phyloP scores from a whole-genome alignment of 2,329 filamentous ascomycete species.

The Xylaria sp. region DNA sequence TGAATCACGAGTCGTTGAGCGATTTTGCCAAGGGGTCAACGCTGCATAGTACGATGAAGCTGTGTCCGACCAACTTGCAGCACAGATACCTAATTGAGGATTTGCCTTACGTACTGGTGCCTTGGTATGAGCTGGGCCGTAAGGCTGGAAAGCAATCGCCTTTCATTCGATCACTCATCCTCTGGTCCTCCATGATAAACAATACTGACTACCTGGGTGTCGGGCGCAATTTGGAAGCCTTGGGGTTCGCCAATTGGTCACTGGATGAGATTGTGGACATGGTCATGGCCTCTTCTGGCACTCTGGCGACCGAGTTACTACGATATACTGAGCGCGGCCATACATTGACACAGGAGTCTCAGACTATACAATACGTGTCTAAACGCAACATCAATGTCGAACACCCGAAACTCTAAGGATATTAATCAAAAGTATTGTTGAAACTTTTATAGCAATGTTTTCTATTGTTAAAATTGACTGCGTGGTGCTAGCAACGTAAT shows the following conservation, averaged over 20 bases:
- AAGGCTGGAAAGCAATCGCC: slow-evolving; percentile 24
- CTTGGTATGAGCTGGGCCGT: slow-evolving; percentile 26
- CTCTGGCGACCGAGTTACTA: slow-evolving; percentile 3
- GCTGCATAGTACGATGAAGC: slow-evolving; percentile 26
- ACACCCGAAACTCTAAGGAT: not conserved
- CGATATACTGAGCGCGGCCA: not conserved
- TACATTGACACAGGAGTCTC: not conserved
- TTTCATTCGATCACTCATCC: slow-evolving; percentile 25
- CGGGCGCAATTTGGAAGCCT: slow-evolving; percentile 17
- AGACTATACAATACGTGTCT: not conserved
- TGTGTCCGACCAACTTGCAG: slow-evolving; percentile 23
- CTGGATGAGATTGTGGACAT: slow-evolving; percentile 16
- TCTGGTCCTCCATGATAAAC: slow-evolving; percentile 23
- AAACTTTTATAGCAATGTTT: too few relatives aligned
- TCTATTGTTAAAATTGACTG: too few relatives aligned
- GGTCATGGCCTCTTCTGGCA: slow-evolving; percentile 7
- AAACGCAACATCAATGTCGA: not conserved
- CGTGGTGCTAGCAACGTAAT: too few relatives aligned
- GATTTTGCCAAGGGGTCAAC: slow-evolving; percentile 21
- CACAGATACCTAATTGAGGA: slow-evolving; percentile 25
- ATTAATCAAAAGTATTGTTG: not conserved
- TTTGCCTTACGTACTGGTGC: slow-evolving; percentile 26
- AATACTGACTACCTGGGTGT: slow-evolving; percentile 17
- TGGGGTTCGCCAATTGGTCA: slow-evolving; percentile 16
- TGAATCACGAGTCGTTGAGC: slow-evolving; percentile 4